Evolutionary conservation across 129 eudicot species (phyloP), one percentile per base, ranked within the genome.

Genomic region (Flaveria trinervia): DNA sequence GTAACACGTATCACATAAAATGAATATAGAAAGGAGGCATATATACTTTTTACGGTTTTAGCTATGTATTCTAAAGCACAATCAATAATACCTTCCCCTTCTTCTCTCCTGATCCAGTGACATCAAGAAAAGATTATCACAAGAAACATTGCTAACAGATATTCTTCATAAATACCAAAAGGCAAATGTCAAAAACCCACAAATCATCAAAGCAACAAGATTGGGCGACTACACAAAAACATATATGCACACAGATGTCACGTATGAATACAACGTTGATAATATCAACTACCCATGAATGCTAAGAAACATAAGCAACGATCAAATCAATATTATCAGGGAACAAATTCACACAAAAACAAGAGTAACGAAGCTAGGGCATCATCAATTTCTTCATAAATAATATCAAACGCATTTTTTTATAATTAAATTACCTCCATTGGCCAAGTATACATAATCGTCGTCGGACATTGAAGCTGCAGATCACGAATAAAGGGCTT

Each of bases 401-500:
- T 2, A 17, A 52, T n/a, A 73, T 14, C 41, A 80, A 41, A 73
- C n/a, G 11, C 30, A 56, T 8, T 69, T 8, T 69, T 44, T 18
- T 33, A n/a, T 12, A 71, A 4, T 28, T 11, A 15, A 71, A 22
- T 52, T 17, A 80, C 84, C 84, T 80, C 69, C 17, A 74, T 25
- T 30, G 80, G 84, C 71, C 30, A 80, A 12, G 80, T 67, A 67
- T 68, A 80, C 74, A 75, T n/a, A 50, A 80, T 33, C 18, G 33
- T 28, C 9, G 48, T 57, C 28, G 84, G 84, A 46, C 84, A 80
- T 57, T 80, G 84, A 74, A 74, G 71, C 65, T 68, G 50, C 36
- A 80, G 54, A 80, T 80, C 84, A 59, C 44, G 61, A 68, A 80
- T 65, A 68, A 80, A 74, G 41, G 76, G 73, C 23, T 68, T 80